Conservation (phyloP, 2,329 filamentous ascomycete species). For the Ustulina deusta region DNA sequence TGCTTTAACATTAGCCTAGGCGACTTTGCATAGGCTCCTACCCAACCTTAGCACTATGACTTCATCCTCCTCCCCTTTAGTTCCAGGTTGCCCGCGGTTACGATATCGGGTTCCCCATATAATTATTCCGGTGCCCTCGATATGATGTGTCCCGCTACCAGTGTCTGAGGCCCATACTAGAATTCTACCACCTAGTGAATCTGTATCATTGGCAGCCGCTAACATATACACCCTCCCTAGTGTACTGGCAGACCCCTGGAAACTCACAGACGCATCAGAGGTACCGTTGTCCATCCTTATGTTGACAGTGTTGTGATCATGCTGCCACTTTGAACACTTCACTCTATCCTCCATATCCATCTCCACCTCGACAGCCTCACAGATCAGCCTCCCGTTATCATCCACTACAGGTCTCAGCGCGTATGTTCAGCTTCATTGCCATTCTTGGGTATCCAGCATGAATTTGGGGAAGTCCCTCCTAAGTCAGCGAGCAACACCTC, state of each 20-base stretch:
- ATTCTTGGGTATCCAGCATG: constrained; percentile 16
- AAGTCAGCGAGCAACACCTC: constrained; percentile 19
- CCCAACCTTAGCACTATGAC: neutral
- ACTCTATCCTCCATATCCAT: too few species aligned
- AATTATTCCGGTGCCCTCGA: neutral
- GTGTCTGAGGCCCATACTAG: neutral
- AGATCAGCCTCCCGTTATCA: neutral
- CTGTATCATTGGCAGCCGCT: neutral
- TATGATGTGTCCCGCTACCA: neutral
- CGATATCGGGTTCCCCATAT: neutral
- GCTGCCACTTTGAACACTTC: too few species aligned
- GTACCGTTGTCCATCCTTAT: neutral
- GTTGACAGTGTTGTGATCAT: too few species aligned
- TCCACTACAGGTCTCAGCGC: constrained; percentile 1
- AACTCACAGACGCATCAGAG: neutral
- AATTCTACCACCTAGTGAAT: neutral
- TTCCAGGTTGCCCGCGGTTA: neutral
- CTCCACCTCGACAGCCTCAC: neutral
- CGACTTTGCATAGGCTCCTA: neutral
- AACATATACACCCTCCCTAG: constrained; percentile 4
- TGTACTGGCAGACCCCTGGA: too few species aligned
- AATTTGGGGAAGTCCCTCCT: constrained; percentile 19
- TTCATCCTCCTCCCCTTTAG: neutral
- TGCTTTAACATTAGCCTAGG: neutral
- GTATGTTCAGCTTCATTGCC: neutral